Evolutionary conservation across 805 yeast species (phyloP), one percentile per base, ranked within the genome.

Genomic region (Saccharomycopsis guyanensis): DNA sequence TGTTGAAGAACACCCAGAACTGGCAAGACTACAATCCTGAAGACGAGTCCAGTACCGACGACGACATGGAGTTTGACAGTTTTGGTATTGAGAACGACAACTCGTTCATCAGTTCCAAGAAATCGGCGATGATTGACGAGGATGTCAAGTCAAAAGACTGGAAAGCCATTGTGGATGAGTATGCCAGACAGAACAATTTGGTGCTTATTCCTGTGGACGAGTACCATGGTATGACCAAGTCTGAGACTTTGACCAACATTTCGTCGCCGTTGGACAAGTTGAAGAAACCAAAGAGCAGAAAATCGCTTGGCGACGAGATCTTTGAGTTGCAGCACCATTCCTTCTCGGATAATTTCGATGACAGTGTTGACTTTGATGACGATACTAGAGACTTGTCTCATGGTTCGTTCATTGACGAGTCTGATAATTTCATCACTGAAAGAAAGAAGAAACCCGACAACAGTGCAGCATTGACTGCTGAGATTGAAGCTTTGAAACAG

Each of bases 231-330:
- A 40, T 37, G 33, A 39, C 39, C 12, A 29, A 39, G 13, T 42
- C 48, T 36, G 34, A 27, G 15, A 42, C 45, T 4, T 29, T 39
- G 32, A 46, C 44, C 7, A 36, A 46, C 15, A 13, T 43, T 19
- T 38, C 36, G 2, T 37, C 39, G 4, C 39, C 27, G 13, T 27
- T 18, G 5, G 31, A 16, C 24, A 27, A 35, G 16, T n/a, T 40
- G 4, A 40, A 29, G 24, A 43, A 47, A 20, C 32, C 47, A 16
- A 48, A 48, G 38, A 43, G 45, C 35, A 40, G 46, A 37, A 50
- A 47, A 33, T 40, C 40, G 24, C 42, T 50, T 22, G 52, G 51
- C 20, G 53, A 50, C 29, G 53, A 50, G 37, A 51, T 50, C 16
- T 33, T 47, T 12, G 53, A 50, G 34, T 22, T 43, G 20, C 42